phyloP scores from a whole-genome alignment of 2,329 filamentous ascomycete genomes.

The Teratosphaeriaceae sp. region DNA sequence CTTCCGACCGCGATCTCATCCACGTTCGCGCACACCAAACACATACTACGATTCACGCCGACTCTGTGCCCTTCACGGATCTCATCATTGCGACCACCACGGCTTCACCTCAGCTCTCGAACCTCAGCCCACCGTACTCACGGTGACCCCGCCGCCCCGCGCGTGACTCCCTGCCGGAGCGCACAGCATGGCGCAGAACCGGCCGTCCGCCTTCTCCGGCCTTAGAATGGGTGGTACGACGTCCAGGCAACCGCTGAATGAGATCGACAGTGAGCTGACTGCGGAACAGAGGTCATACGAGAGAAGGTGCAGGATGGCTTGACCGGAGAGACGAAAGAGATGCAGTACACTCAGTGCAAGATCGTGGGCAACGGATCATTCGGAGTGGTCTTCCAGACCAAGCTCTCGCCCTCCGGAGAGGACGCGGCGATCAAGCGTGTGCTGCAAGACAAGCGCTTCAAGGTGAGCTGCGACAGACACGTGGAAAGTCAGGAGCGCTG shows the following conservation, averaged over 20 bases:
- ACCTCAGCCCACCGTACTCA: conserved; percentile 35
- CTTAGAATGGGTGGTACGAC: conserved; percentile 95
- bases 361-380: conserved; percentile 99
- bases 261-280: conserved; percentile 31
- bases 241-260: background rate
- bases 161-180: conserved; percentile 11
- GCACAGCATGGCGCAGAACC: conserved; percentile 74
- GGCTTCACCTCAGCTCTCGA: conserved; percentile 41
- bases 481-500: conserved; percentile 3
- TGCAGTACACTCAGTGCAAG: conserved; percentile 99
- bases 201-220: conserved; percentile 79
- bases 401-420: conserved; percentile 94
- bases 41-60: too few species aligned
- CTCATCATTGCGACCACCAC: conserved; percentile 35
- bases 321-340: conserved; percentile 91
- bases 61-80: conserved; percentile 48
- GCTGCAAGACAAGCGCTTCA: conserved; percentile 98
- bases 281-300: conserved; percentile 78
- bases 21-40: too few species aligned
- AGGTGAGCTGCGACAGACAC: conserved; percentile 55
- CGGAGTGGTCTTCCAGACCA: conserved; percentile 97
- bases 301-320: conserved; percentile 99
- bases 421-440: conserved; percentile 99
- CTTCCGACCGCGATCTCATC: too few species aligned
- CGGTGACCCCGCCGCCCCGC: conserved; percentile 30